Evolutionary conservation across 345 rosid species (phyloP).

Genomic region (Dipteronia sinensis): DNA sequence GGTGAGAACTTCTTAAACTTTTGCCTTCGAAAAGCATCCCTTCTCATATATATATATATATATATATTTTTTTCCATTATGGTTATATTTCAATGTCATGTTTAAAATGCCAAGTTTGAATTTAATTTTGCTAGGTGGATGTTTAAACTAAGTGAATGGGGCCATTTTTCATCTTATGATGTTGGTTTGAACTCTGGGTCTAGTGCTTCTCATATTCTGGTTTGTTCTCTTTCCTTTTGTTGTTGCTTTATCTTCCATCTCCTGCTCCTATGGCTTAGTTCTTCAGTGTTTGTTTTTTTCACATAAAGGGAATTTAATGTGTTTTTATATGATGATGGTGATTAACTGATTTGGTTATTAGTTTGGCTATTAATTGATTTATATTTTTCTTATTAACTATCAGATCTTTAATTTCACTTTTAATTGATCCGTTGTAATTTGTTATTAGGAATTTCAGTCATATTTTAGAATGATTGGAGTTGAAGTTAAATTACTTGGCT

Average conservation of each 20-base stretch:
- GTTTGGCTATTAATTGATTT: not conserved
- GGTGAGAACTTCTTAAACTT: constrained; percentile 45
- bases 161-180: constrained; percentile 80
- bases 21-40: not conserved
- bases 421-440: not conserved
- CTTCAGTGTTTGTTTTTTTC: not conserved
- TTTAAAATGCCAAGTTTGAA: constrained; percentile 1
- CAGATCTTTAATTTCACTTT: not conserved
- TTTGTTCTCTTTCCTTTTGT: constrained; percentile 30
- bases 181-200: constrained; percentile 89
- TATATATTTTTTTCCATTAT: constrained; percentile 8
- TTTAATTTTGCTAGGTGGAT: constrained; percentile 63
- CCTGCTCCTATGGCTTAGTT: not conserved
- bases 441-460: not conserved
- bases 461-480: not conserved
- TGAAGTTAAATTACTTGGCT: not conserved
- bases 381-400: not conserved
- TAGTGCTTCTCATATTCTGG: constrained; percentile 92
- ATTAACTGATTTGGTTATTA: not conserved
- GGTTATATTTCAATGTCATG: not conserved
- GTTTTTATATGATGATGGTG: not conserved
- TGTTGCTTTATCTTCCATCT: not conserved
- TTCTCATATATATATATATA: not conserved
- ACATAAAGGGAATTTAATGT: not conserved
- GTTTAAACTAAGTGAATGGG: constrained; percentile 97